Evolutionary conservation across 371 early-diverging fungal genomes (phyloP), one percentile per base, ranked within the genome.

Genomic region (Mucor lusitanicus): DNA sequence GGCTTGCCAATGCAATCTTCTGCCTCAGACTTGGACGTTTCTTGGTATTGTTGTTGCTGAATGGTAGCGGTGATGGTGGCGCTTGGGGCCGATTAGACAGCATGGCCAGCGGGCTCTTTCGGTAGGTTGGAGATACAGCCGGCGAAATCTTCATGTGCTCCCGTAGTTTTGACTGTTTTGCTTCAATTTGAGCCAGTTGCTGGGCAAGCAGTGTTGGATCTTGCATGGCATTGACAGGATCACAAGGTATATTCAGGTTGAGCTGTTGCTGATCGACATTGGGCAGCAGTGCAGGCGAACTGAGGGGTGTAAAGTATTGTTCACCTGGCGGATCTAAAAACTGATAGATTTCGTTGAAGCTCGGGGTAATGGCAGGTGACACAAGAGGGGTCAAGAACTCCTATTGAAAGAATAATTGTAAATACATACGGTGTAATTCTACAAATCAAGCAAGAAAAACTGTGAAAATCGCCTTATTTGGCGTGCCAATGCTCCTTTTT

Each of bases 301-400:
- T 81, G 32, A 86, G 71, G 1, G 88, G 86, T n/a, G 79, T 82
- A 68, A 86, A 86, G 32, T 72, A 72, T n/a, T 85, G 76, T n/a
- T 74, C 77, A 50, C 73, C 74, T 4, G 62, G 32, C 8, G 67
- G 46, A 33, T 61, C 62, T 56, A 55, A 30, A 55, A 61, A 67
- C n/a, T 67, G 40, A 12, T 61, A 62, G 33, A 57, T 58, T 3
- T 68, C 68, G 9, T 44, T 33, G 65, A 80, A 85, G 35, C 81
- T 83, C 11, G 86, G 88, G n/a, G 86, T 84, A 70, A 88, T 85
- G 7, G 86, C 85, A 5, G 88, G 88, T 1, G 88, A 88, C 40
- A 88, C 81, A 61, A 88, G 74, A 3, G 88, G 88, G 7, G 85
- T 84, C 32, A 81, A 71, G 61, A 78, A 76, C 28, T 72, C 77